Percentiles rank a stretch among this genome's conserved stretches.
Evolutionary conservation across 768 basidiomycete species (phyloP).

Genomic region (Panaeolus papilionaceus): DNA sequence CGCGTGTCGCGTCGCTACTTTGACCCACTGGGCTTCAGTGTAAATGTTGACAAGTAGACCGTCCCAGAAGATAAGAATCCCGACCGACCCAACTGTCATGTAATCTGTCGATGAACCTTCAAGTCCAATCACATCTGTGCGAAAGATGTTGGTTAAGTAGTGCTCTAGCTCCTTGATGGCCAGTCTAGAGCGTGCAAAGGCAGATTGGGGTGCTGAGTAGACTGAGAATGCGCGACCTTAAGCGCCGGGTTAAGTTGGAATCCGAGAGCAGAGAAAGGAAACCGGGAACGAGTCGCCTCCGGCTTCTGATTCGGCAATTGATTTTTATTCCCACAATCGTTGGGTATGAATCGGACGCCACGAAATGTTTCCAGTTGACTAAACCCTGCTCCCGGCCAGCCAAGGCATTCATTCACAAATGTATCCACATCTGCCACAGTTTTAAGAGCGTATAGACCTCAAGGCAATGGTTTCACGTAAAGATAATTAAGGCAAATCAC

Average conservation of each 20-base stretch:
- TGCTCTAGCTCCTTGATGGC: no score
- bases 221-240: not conserved
- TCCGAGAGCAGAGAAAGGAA: not conserved
- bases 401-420: not conserved
- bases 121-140: no score
- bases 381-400: constrained; percentile 9
- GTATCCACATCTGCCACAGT: not conserved
- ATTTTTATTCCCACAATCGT: not conserved
- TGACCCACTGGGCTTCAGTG: no score
- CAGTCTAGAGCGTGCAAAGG: not conserved
- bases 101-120: no score
- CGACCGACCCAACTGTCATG: no score
- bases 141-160: no score
- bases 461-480: not conserved
- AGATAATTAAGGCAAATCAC: not conserved
- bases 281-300: not conserved
- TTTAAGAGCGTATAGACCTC: not conserved
- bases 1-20: not conserved
- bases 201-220: not conserved
- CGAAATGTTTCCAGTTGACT: not conserved
- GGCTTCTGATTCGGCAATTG: not conserved
- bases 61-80: no score
- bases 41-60: no score
- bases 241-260: not conserved
- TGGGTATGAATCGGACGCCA: not conserved